phyloP scores from a whole-genome alignment of 257 asterid genomes.

The Solanum dulcamara region DNA sequence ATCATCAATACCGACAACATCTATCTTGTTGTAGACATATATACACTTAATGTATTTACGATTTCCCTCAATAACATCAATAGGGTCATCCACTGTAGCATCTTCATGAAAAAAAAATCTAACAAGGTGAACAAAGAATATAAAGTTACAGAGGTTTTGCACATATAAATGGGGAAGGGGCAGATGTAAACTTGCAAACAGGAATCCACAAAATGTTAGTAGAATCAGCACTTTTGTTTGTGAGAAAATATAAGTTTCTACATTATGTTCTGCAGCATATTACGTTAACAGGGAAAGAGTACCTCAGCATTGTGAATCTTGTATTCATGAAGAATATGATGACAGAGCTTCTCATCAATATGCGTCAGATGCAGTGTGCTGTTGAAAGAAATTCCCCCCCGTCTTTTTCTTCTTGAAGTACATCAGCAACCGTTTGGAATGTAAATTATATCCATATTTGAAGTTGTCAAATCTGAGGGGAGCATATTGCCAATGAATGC shows the following conservation, averaged over 20 bases:
- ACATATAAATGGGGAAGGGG: neutral
- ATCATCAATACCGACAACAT: constrained; percentile 92
- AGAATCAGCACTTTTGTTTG: neutral
- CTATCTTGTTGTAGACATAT: constrained; percentile 94
- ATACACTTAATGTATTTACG: constrained; percentile 94
- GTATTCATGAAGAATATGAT: constrained; percentile 92
- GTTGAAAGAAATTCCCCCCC: constrained; percentile 92
- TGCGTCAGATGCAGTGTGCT: constrained; percentile 73
- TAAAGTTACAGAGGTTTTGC: neutral
- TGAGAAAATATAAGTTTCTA: neutral
- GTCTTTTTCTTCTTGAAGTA: constrained; percentile 94
- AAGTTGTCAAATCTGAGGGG: neutral
- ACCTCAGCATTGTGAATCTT: constrained; percentile 99
- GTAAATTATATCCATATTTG: neutral
- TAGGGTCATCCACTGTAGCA: constrained; percentile 93
- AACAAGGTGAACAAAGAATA: neutral
- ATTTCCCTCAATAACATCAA: constrained; percentile 95
- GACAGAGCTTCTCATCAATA: constrained; percentile 96
- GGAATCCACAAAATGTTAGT: neutral
- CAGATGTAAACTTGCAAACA: neutral
- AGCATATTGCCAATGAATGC: neutral
- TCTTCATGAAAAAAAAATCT: constrained; percentile 92
- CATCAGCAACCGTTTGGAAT: constrained; percentile 40
- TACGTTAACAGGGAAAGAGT: constrained; percentile 3
- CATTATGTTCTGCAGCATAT: neutral